A percentile compares a stretch with the other conserved stretches of the same genome.
Conservation (phyloP, 257 asterid genomes). For the Lavandula angustifolia region DNA sequence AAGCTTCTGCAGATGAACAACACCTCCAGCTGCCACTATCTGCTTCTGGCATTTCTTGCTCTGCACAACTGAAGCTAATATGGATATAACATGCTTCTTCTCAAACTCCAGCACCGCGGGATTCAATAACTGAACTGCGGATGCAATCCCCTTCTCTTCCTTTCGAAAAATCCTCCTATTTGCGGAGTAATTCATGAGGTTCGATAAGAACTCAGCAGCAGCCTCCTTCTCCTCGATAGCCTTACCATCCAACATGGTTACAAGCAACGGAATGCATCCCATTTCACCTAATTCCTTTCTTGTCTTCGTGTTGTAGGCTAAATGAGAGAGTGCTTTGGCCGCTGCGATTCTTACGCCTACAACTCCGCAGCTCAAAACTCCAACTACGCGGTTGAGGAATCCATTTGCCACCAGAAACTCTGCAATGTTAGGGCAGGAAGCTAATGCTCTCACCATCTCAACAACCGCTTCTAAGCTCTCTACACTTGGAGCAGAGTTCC, state of each 20-base stretch:
- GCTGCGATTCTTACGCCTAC: conserved; percentile 65
- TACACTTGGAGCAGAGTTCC: conserved; percentile 59
- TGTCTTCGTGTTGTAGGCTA: conserved; percentile 52
- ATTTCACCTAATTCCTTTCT: conserved; percentile 77
- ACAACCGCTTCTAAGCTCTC: conserved; percentile 62
- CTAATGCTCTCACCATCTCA: conserved; percentile 56
- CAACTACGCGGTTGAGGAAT: conserved; percentile 48
- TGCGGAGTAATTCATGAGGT: conserved; percentile 49
- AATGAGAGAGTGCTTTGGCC: conserved; percentile 57
- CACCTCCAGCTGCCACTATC: conserved; percentile 66
- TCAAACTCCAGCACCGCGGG: conserved; percentile 51
- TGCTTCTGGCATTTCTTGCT: conserved; percentile 74
- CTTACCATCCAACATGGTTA: conserved; percentile 73
- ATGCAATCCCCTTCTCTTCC: conserved; percentile 66
- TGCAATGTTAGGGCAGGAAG: conserved; percentile 54
- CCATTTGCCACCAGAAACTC: conserved; percentile 61
- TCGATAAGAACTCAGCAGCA: conserved; percentile 58
- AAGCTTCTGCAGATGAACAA: conserved; percentile 62
- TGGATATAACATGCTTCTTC: conserved; percentile 44
- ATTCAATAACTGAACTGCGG: conserved; percentile 59
- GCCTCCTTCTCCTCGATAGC: conserved; percentile 76
- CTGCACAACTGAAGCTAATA: conserved; percentile 52
- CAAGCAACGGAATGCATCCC: conserved; percentile 61
- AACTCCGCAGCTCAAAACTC: conserved; percentile 53
- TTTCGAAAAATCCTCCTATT: conserved; percentile 66